These are phyloP conservation scores for Coemansia javaensis DNA, from an alignment of 192 early-diverging fungal genomes.

Conservation along the genomic window DNA sequence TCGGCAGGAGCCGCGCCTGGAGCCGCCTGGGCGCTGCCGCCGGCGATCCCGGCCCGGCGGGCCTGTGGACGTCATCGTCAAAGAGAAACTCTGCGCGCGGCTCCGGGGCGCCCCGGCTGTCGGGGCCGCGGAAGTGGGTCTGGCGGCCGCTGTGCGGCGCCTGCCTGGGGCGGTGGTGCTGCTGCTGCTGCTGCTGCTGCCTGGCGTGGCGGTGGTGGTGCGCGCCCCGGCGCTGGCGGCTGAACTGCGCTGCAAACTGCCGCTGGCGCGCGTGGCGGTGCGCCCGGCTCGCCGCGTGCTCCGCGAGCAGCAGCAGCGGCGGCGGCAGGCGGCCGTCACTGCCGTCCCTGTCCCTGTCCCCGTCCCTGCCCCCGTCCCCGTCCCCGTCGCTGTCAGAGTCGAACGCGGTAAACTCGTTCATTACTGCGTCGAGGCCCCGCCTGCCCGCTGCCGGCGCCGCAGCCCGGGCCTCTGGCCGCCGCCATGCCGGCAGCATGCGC, in stretches of 20 bases:
- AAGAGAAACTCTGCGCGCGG: slow-evolving; percentile 27
- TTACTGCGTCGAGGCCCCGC: slow-evolving; percentile 25
- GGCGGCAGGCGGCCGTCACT: not conserved
- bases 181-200: not conserved
- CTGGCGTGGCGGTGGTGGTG: not conserved
- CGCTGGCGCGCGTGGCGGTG: slow-evolving; percentile 2
- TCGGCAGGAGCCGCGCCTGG: slow-evolving; percentile 28
- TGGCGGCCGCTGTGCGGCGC: not conserved
- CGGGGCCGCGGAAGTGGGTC: not conserved
- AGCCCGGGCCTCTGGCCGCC: no score
- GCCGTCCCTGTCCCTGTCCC: not conserved
- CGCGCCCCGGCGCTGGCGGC: not conserved
- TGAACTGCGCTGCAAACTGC: slow-evolving; percentile 14
- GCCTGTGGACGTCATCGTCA: slow-evolving; percentile 18
- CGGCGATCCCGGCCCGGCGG: not conserved
- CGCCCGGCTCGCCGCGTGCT: slow-evolving; percentile 1
- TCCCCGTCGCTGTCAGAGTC: slow-evolving; percentile 30
- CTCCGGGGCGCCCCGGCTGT: not conserved
- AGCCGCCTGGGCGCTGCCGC: not conserved
- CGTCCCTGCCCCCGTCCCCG: not conserved
- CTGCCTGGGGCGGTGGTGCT: not conserved
- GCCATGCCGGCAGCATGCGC: not conserved
- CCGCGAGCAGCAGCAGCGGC: not conserved
- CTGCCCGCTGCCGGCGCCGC: no score
- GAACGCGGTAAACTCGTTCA: slow-evolving; percentile 42